phyloP scores from a whole-genome alignment of 495 filamentous ascomycete species.

The Bathelium albidoporum region DNA sequence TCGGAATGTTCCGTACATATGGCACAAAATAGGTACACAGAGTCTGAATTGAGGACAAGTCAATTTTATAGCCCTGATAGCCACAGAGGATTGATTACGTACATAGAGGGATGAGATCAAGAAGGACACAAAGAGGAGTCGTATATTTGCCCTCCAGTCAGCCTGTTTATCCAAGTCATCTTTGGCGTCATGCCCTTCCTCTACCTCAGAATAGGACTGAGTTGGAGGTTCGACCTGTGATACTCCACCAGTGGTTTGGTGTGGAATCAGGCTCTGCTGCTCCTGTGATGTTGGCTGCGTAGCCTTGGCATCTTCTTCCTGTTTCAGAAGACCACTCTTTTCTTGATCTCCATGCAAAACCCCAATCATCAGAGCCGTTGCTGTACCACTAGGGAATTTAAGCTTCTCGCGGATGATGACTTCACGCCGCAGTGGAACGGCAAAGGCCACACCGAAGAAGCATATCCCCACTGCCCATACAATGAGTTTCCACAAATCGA shows the following conservation, averaged over 20 bases:
- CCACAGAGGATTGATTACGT: slow-evolving; percentile 11
- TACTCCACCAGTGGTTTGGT: not conserved
- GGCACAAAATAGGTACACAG: slow-evolving; percentile 90
- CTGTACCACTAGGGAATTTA: slow-evolving; percentile 89
- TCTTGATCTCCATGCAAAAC: slow-evolving; percentile 65
- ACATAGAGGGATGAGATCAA: slow-evolving; percentile 45
- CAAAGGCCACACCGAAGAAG: slow-evolving; percentile 94
- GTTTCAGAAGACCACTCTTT: slow-evolving; percentile 16
- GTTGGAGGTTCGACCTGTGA: slow-evolving; percentile 1
- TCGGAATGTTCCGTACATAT: slow-evolving; percentile 67
- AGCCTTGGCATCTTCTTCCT: slow-evolving; percentile 9
- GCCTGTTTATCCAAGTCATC: slow-evolving; percentile 25
- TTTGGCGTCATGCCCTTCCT: slow-evolving; percentile 10
- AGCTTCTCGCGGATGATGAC: slow-evolving; percentile 87
- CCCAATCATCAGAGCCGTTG: slow-evolving; percentile 84
- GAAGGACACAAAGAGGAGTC: slow-evolving; percentile 49
- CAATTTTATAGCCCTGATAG: not conserved
- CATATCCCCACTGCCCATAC: slow-evolving; percentile 86
- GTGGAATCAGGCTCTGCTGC: not conserved
- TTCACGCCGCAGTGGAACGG: slow-evolving; percentile 74
- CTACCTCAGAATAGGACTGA: slow-evolving; percentile 4
- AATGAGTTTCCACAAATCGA: slow-evolving; percentile 66
- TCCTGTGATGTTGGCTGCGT: not conserved
- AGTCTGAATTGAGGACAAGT: slow-evolving; percentile 42
- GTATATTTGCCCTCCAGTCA: slow-evolving; percentile 56